These are phyloP conservation scores for Scytalidium sp. DNA, from an alignment of 2,329 filamentous ascomycete species.

Conservation along the genomic window DNA sequence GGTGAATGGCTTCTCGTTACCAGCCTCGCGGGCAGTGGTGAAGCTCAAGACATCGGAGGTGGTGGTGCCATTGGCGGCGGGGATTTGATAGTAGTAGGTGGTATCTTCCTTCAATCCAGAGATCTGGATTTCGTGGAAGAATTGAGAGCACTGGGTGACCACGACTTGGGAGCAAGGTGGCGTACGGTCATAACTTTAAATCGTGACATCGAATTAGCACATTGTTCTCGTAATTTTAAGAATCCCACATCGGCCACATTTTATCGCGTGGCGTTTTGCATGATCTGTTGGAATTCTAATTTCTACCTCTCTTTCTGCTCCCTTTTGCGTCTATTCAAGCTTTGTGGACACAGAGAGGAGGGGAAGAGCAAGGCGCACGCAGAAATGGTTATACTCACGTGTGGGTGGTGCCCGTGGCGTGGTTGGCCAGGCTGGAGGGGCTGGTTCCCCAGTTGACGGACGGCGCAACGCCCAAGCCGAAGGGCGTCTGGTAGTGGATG, in stretches of 20 bases:
- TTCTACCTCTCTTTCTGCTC: too few relatives aligned
- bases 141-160: slow-evolving; percentile 46
- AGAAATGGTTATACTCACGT: slow-evolving; percentile 27
- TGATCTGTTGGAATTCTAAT: too few relatives aligned
- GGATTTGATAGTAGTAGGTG: slow-evolving; percentile 42
- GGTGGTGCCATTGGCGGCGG: slow-evolving; percentile 39
- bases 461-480: slow-evolving; percentile 35
- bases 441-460: background rate
- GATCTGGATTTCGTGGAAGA: slow-evolving; percentile 37
- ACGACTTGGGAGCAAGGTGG: slow-evolving; percentile 42
- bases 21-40: slow-evolving; percentile 40
- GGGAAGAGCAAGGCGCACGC: too few relatives aligned
- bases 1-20: slow-evolving; percentile 36
- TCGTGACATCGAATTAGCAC: too few relatives aligned
- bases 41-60: slow-evolving; percentile 41
- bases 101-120: slow-evolving; percentile 35
- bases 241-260: too few relatives aligned
- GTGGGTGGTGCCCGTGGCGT: slow-evolving; percentile 20
- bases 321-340: too few relatives aligned
- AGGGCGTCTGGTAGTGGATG: slow-evolving; percentile 50
- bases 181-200: slow-evolving; percentile 47
- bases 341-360: too few relatives aligned
- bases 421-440: background rate
- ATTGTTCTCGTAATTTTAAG: too few relatives aligned
- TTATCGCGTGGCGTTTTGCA: too few relatives aligned